Percentiles rank a stretch among this genome's conserved stretches.
Conservation (phyloP, 441 rosid genomes). For the Bocquillonia castaneifolia region DNA sequence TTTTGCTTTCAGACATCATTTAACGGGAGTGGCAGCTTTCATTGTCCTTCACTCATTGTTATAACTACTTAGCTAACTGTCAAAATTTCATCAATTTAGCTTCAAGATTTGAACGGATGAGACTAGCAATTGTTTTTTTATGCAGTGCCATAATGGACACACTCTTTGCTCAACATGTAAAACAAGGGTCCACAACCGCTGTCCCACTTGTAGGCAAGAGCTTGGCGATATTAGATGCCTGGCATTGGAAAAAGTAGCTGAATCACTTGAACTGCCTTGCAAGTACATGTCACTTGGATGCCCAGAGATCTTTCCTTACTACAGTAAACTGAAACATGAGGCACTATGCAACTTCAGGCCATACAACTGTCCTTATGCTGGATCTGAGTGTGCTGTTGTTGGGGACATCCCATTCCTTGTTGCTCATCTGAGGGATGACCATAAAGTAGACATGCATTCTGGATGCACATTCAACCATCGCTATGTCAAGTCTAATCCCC, state of each 20-base stretch:
- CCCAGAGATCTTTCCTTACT: slow-evolving; percentile 91
- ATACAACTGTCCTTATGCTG: slow-evolving; percentile 88
- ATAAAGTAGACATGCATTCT: slow-evolving; percentile 97
- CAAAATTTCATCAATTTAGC: neutral
- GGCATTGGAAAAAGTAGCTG: slow-evolving; percentile 92
- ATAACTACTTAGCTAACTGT: neutral
- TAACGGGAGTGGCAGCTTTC: neutral
- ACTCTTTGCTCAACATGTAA: slow-evolving; percentile 97
- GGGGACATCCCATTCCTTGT: slow-evolving; percentile 91
- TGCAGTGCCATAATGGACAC: slow-evolving; percentile 97
- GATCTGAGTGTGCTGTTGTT: slow-evolving; percentile 72
- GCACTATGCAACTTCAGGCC: slow-evolving; percentile 79
- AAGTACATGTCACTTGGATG: slow-evolving; percentile 72
- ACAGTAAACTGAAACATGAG: slow-evolving; percentile 92
- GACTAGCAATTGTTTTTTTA: slow-evolving; percentile 7
- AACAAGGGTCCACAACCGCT: slow-evolving; percentile 80
- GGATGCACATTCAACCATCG: slow-evolving; percentile 97
- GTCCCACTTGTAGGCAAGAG: slow-evolving; percentile 97
- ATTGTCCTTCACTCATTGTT: neutral
- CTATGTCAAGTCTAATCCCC: slow-evolving; percentile 92
- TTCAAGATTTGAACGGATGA: slow-evolving; percentile 4
- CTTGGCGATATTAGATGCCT: slow-evolving; percentile 95
- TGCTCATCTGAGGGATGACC: slow-evolving; percentile 87
- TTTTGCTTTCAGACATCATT: neutral
- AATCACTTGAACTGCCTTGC: slow-evolving; percentile 92